Evolutionary conservation across 176 grass and related monocot species (phyloP), one percentile per base, ranked within the genome.

Genomic region (Lolium rigidum): DNA sequence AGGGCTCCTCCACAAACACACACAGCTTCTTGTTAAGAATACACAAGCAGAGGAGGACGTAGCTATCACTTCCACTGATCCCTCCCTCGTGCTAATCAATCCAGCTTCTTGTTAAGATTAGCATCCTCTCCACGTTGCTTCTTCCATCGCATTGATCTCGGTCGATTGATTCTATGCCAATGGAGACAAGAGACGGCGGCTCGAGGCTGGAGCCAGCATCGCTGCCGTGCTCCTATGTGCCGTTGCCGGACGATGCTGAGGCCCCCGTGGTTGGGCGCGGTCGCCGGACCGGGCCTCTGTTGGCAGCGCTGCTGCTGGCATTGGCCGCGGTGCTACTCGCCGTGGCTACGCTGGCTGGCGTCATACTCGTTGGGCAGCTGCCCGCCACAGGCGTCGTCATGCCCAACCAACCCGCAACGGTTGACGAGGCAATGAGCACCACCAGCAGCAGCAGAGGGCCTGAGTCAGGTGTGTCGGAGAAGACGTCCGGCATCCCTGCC

Each of bases 391-490:
- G 12, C 7, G 43, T 69, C 4, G 11, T 35, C 20, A 55, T 67
- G 18, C 6, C 74, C 6, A 1, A 11, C 2, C 12, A 47, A 38
- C 25, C 3, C 4, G 3, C 41, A 7, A 7, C 4, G 41, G 41
- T 43, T 7, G 46, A 3, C 13, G 9, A 1, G 0, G 7, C 41
- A 0, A 43, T 5, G 41, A 43, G 41, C 7, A 43, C 41, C 41
- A 7, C 41, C 9, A 7, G 2, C n/a, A 22, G 3, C 20, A 76
- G 60, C 37, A 17, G 97, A 18, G 97, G 97, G 0, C 80, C 74
- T 7, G 90, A 70, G 0, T 73, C 76, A 0, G 94, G 94, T 12
- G 97, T 96, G 28, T 99, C 97, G 20, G 97, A 96, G 88, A 99
- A 99, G 92, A 83, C 87, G 56, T 91, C 90, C 0, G 90, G 62